Conservation (phyloP, 805 yeast genomes). For the Sungouiozyma ichnusensis region DNA sequence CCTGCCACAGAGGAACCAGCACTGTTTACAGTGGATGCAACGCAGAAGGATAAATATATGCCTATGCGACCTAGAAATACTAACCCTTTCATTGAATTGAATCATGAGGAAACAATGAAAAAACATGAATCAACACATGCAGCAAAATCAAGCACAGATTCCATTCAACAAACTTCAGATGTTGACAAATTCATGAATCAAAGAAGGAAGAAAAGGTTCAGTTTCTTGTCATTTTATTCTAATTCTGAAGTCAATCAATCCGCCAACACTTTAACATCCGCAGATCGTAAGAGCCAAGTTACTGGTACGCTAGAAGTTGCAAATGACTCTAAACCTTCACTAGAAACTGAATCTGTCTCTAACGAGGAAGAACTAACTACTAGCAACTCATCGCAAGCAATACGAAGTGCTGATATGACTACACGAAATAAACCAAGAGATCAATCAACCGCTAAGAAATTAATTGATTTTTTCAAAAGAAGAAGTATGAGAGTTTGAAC, state of each 20-base stretch:
- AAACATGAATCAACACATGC: too few relatives aligned
- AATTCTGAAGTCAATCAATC: not conserved
- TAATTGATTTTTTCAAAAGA: conserved; percentile 69
- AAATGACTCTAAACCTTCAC: not conserved
- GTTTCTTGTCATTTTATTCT: conserved; percentile 10
- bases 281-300: not conserved
- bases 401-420: too few relatives aligned
- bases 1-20: too few relatives aligned
- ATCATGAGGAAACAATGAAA: too few relatives aligned
- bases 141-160: not conserved
- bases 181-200: not conserved
- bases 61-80: too few relatives aligned
- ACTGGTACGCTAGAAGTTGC: not conserved
- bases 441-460: conserved; percentile 60
- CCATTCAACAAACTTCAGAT: not conserved
- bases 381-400: not conserved
- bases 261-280: not conserved
- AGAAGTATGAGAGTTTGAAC: conserved; percentile 35
- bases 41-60: too few relatives aligned
- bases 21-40: too few relatives aligned
- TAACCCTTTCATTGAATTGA: not conserved
- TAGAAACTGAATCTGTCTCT: not conserved
- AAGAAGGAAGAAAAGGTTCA: conserved; percentile 7
- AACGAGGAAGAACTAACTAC: not conserved
- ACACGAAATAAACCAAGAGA: not conserved